phyloP scores from a whole-genome alignment of 768 basidiomycete species.

The Termitomyces eurrhizus region DNA sequence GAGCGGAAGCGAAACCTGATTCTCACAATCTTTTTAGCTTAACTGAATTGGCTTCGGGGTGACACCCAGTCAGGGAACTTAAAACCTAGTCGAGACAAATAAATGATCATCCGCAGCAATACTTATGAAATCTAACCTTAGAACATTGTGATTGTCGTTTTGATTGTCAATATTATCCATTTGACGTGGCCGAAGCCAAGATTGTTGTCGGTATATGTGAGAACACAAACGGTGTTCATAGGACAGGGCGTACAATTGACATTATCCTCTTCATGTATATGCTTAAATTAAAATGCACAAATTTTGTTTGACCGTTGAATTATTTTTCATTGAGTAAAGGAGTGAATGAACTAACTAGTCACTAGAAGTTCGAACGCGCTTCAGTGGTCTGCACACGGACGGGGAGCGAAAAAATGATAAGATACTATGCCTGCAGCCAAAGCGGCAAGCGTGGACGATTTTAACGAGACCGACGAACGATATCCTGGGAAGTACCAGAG shows the following conservation, averaged over 20 bases:
- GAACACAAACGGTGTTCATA: neutral
- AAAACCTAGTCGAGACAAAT: neutral
- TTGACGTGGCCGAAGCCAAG: too few relatives aligned
- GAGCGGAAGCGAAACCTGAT: neutral
- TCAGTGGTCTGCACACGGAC: too few relatives aligned
- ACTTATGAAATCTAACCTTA: neutral
- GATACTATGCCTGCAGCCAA: neutral
- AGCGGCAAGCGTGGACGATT: neutral
- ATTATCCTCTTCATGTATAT: neutral
- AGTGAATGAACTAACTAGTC: neutral
- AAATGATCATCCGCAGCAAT: neutral
- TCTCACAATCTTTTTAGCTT: neutral
- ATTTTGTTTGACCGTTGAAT: too few relatives aligned
- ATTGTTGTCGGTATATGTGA: neutral
- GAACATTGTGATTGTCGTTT: neutral
- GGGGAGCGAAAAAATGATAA: neutral
- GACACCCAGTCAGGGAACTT: neutral
- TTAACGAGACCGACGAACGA: neutral
- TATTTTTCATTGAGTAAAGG: neutral
- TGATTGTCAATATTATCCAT: neutral
- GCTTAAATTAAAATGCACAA: too few relatives aligned
- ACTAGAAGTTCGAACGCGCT: neutral
- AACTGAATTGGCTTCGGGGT: too few relatives aligned
- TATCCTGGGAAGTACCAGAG: neutral
- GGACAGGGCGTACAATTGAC: neutral